Percentiles rank a stretch among this genome's conserved stretches.
phyloP scores from a whole-genome alignment of 1,139 yeast species.

The Yamadazyma diddensiae region DNA sequence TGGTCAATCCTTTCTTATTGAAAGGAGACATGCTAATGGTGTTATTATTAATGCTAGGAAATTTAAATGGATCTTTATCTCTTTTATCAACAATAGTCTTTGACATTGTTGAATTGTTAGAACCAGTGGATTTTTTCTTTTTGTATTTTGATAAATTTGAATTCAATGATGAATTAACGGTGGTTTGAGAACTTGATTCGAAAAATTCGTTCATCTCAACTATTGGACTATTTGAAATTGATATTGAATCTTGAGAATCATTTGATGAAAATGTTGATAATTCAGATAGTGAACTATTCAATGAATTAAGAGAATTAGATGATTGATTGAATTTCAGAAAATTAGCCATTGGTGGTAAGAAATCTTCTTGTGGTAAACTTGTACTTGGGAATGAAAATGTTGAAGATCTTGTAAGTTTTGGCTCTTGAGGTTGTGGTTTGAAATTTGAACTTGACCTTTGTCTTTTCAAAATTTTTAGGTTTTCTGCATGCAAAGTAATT shows the following conservation, averaged over 20 bases:
- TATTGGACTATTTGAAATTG: constrained; percentile 17
- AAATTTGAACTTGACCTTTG: constrained; percentile 24
- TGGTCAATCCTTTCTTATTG: constrained; percentile 4
- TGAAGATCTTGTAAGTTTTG: constrained; percentile 16
- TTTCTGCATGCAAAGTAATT: constrained; percentile 28
- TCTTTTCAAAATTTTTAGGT: constrained; percentile 34
- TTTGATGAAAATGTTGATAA: constrained; percentile 18
- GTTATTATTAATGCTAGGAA: constrained; percentile 9
- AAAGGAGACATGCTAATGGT: constrained; percentile 4
- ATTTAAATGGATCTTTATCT: constrained; percentile 6
- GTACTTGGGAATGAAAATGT: constrained; percentile 19
- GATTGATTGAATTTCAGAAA: constrained; percentile 24
- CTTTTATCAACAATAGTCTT: constrained; percentile 8
- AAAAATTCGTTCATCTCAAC: constrained; percentile 17
- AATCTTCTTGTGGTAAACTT: constrained; percentile 12
- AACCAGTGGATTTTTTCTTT: constrained; percentile 3
- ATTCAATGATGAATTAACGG: constrained; percentile 8
- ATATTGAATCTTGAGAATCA: constrained; percentile 16
- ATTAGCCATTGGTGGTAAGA: constrained; percentile 34
- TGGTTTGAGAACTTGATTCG: constrained; percentile 3
- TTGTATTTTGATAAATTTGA: constrained; percentile 7
- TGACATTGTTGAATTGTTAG: constrained; percentile 2
- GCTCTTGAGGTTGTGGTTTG: constrained; percentile 4
- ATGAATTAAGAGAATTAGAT: constrained; percentile 18
- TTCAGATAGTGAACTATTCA: constrained; percentile 16